Percentiles rank a stretch among this genome's conserved stretches.
phyloP scores from a whole-genome alignment of 176 grass and related monocot genomes.

The Olyra latifolia region DNA sequence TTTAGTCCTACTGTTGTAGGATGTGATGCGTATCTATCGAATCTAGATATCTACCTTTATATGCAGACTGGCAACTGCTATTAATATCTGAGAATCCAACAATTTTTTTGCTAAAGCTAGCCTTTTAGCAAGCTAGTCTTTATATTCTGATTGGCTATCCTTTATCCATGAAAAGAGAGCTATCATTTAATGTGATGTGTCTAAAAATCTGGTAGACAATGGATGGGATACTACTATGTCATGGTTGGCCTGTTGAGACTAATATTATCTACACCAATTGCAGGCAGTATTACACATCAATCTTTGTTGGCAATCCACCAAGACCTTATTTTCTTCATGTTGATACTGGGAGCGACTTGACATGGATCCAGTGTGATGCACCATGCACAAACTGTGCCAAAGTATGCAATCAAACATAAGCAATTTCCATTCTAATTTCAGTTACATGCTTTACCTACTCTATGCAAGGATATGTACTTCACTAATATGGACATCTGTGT shows the following conservation, averaged over 20 bases:
- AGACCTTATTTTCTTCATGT: slow-evolving; percentile 91
- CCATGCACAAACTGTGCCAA: slow-evolving; percentile 91
- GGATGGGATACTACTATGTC: not conserved
- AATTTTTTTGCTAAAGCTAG: not conserved
- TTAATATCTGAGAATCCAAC: not conserved
- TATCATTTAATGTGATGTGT: not conserved
- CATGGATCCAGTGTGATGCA: slow-evolving; percentile 98
- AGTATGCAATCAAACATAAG: slow-evolving; percentile 54
- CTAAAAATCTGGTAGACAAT: not conserved
- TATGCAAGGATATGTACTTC: slow-evolving; percentile 18
- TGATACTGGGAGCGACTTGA: slow-evolving; percentile 96
- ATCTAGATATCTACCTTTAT: not conserved
- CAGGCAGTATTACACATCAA: slow-evolving; percentile 96
- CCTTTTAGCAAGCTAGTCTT: not conserved
- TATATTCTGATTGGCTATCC: slow-evolving; percentile 11
- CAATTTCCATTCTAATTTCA: slow-evolving; percentile 29
- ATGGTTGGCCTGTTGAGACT: slow-evolving; percentile 28
- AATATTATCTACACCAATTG: slow-evolving; percentile 41
- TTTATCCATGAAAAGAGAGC: not conserved
- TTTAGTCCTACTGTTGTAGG: slow-evolving; percentile 14
- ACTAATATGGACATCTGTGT: not conserved
- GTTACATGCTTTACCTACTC: not conserved
- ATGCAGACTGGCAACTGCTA: not conserved
- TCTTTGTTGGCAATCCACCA: slow-evolving; percentile 91
- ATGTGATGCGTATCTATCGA: not conserved